A percentile compares a stretch with the other conserved stretches of the same genome.
These are phyloP conservation scores for Stylosanthes scabra DNA, from an alignment of 331 rosid species.

Conservation along the genomic window DNA sequence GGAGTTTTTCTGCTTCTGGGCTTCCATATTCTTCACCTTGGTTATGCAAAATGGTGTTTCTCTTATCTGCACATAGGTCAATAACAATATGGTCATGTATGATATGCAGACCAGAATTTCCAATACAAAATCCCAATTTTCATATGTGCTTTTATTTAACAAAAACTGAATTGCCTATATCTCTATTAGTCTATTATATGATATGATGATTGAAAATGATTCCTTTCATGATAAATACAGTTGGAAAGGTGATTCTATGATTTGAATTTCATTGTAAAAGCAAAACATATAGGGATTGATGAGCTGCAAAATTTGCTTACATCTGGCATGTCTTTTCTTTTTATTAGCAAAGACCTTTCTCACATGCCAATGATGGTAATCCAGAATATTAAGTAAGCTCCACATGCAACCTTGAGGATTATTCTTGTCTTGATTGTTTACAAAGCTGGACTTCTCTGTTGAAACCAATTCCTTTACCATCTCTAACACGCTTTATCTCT, in stretches of 20 bases:
- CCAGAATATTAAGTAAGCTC: conserved; percentile 50
- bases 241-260: not conserved
- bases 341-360: conserved; percentile 59
- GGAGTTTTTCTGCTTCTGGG: conserved; percentile 50
- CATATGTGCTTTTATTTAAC: not conserved
- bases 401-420: conserved; percentile 50
- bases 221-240: conserved; percentile 8
- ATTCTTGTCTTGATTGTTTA: conserved; percentile 36
- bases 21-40: conserved; percentile 36
- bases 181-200: not conserved
- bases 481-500: not conserved
- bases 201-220: conserved; percentile 1
- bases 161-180: conserved; percentile 15
- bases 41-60: conserved; percentile 37
- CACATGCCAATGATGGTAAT: conserved; percentile 71
- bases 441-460: conserved; percentile 15
- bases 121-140: conserved; percentile 11
- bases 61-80: conserved; percentile 57
- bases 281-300: conserved; percentile 9
- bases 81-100: conserved; percentile 16
- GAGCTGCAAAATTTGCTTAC: conserved; percentile 50
- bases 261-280: not conserved
- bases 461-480: conserved; percentile 50
- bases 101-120: conserved; percentile 13
- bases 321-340: conserved; percentile 55